Evolutionary conservation across 1,139 yeast genomes (phyloP).

Genomic region (Candida tunisiensis): DNA sequence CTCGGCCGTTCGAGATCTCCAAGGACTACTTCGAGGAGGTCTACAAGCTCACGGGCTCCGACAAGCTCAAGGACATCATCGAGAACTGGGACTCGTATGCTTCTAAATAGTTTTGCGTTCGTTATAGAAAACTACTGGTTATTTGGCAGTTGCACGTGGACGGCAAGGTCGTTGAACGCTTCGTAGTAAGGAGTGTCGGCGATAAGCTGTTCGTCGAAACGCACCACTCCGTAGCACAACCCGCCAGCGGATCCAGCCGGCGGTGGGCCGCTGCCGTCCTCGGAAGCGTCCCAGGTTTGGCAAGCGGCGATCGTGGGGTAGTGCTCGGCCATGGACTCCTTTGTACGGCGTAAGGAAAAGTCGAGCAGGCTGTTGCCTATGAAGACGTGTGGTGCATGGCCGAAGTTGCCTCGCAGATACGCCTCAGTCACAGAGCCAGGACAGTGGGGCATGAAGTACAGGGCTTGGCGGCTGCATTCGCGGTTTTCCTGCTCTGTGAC

Average conservation of each 20-base stretch:
- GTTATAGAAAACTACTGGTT: no score
- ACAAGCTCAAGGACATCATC: conserved; percentile 72
- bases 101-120: conserved; percentile 9
- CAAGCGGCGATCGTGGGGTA: not conserved
- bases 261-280: not conserved
- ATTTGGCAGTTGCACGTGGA: no score
- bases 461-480: conserved; percentile 1
- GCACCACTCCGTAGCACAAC: no score
- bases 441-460: conserved; percentile 58
- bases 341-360: not conserved
- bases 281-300: not conserved
- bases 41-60: conserved; percentile 78
- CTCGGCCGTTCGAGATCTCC: conserved; percentile 88
- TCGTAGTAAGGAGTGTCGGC: not conserved
- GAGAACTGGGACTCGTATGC: conserved; percentile 91
- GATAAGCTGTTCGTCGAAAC: not conserved
- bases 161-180: conserved; percentile 12
- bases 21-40: conserved; percentile 96
- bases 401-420: conserved; percentile 4
- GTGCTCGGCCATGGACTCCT: not conserved
- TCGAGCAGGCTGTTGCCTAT: not conserved
- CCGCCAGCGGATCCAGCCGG: not conserved
- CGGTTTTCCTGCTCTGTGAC: not conserved
- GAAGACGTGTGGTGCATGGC: not conserved
- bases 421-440: conserved; percentile 27